Conservation (phyloP, 164 flowering plant genomes). For the Vitis rotundifolia region DNA sequence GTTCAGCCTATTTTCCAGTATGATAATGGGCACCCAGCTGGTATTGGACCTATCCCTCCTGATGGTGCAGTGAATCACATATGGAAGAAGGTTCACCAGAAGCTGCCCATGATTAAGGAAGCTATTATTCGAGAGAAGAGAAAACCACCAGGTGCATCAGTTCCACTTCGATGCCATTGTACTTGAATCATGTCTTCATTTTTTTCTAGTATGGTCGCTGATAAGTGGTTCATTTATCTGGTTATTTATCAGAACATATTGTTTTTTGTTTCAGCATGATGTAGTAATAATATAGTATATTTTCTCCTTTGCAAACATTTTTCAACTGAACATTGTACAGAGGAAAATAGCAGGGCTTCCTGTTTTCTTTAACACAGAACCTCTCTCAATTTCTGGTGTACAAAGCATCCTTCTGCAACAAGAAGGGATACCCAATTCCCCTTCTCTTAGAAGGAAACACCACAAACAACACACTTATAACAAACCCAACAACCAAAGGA, state of each 20-base stretch:
- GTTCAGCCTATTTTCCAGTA: conserved; percentile 69
- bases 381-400: conserved; percentile 22
- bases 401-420: conserved; percentile 43
- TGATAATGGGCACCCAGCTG: conserved; percentile 77
- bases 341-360: no score
- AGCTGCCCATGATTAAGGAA: conserved; percentile 84
- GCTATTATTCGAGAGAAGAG: conserved; percentile 69
- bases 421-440: conserved; percentile 69
- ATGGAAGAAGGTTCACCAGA: conserved; percentile 83
- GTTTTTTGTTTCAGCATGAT: no score
- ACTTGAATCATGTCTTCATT: conserved; percentile 31
- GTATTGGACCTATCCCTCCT: conserved; percentile 68
- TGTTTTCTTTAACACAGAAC: neutral
- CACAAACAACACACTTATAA: conserved; percentile 50
- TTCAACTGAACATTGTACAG: no score
- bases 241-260: neutral
- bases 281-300: no score
- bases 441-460: conserved; percentile 56
- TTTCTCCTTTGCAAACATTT: no score
- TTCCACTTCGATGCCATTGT: conserved; percentile 86
- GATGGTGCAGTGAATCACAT: conserved; percentile 92
- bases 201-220: neutral
- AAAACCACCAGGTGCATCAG: conserved; percentile 64
- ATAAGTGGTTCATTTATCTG: neutral
- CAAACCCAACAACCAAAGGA: conserved; percentile 58